These are phyloP conservation scores for Trichoderma arundinaceum DNA, from an alignment of 2,329 filamentous ascomycete genomes.

Conservation along the genomic window DNA sequence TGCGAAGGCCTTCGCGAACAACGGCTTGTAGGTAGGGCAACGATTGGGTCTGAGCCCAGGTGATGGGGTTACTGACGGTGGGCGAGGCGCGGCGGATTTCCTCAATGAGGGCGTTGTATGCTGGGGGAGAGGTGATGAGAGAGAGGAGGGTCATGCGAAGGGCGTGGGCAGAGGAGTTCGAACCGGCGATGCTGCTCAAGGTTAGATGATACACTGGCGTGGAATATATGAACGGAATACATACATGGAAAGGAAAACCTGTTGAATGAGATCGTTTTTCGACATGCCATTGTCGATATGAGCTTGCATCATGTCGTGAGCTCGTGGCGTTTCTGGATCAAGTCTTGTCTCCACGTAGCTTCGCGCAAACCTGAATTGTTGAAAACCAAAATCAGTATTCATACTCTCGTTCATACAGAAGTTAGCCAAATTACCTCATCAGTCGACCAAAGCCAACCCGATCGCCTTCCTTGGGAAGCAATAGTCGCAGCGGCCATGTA, in stretches of 20 bases:
- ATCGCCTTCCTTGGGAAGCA: slow-evolving; percentile 47
- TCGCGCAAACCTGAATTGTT: slow-evolving; percentile 33
- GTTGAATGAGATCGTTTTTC: slow-evolving; percentile 30
- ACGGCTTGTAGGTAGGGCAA: slow-evolving; percentile 63
- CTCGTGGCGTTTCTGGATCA: slow-evolving; percentile 33
- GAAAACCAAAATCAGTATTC: no score
- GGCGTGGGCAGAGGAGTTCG: slow-evolving; percentile 63
- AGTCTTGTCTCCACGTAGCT: slow-evolving; percentile 37
- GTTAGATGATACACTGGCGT: background rate
- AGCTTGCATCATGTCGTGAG: slow-evolving; percentile 34
- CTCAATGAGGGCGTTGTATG: slow-evolving; percentile 48
- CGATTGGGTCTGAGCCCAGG: slow-evolving; percentile 54
- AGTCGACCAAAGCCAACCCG: slow-evolving; percentile 48
- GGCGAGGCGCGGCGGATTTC: slow-evolving; percentile 54
- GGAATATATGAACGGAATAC: background rate
- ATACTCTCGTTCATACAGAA: no score
- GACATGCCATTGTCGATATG: slow-evolving; percentile 39
- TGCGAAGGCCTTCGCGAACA: slow-evolving; percentile 61
- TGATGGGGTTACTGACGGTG: slow-evolving; percentile 46
- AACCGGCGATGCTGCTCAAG: slow-evolving; percentile 58
- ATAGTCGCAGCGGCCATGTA: slow-evolving; percentile 45
- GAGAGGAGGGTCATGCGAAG: slow-evolving; percentile 59
- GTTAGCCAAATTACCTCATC: slow-evolving; percentile 43
- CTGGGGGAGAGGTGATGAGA: slow-evolving; percentile 52
- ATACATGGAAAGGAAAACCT: slow-evolving; percentile 31